Evolutionary conservation across 192 early-diverging fungal species (phyloP).

Genomic region (Chytriomyces hyalinus): DNA sequence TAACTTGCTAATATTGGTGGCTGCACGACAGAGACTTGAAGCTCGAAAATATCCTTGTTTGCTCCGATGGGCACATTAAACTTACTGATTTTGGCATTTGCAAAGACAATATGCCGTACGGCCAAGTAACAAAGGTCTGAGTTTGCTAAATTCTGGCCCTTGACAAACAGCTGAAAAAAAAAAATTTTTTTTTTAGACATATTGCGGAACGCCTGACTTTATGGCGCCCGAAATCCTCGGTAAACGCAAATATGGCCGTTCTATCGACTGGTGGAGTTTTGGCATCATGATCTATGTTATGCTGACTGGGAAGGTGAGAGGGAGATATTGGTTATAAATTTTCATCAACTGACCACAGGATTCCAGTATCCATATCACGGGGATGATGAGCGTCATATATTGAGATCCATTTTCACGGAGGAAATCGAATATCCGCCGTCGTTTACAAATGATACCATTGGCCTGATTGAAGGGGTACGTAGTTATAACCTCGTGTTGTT

Average conservation of each 20-base stretch:
- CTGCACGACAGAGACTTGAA: constrained; percentile 75
- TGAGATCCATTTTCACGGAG: constrained; percentile 92
- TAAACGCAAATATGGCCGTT: constrained; percentile 90
- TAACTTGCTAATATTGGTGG: too few relatives aligned
- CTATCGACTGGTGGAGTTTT: constrained; percentile 98
- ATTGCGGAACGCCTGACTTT: constrained; percentile 88
- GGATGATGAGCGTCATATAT: constrained; percentile 93
- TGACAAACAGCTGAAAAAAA: neutral
- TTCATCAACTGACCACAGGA: neutral
- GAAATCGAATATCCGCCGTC: constrained; percentile 91
- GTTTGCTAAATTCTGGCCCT: neutral
- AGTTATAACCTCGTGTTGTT: too few relatives aligned
- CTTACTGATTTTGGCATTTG: constrained; percentile 97
- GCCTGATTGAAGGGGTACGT: constrained; percentile 72
- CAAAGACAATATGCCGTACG: constrained; percentile 74
- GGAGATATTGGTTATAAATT: neutral
- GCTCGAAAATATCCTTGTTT: constrained; percentile 90
- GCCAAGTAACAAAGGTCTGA: constrained; percentile 43
- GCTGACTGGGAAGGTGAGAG: constrained; percentile 68
- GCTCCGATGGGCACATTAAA: constrained; percentile 91
- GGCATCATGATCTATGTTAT: constrained; percentile 87
- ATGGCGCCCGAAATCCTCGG: constrained; percentile 97
- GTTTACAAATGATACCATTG: constrained; percentile 89
- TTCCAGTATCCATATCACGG: constrained; percentile 88
- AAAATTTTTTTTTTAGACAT: constrained; percentile 36